These are phyloP conservation scores for Cystofilobasidium ferigula DNA, from an alignment of 768 basidiomycete species.

Conservation along the genomic window DNA sequence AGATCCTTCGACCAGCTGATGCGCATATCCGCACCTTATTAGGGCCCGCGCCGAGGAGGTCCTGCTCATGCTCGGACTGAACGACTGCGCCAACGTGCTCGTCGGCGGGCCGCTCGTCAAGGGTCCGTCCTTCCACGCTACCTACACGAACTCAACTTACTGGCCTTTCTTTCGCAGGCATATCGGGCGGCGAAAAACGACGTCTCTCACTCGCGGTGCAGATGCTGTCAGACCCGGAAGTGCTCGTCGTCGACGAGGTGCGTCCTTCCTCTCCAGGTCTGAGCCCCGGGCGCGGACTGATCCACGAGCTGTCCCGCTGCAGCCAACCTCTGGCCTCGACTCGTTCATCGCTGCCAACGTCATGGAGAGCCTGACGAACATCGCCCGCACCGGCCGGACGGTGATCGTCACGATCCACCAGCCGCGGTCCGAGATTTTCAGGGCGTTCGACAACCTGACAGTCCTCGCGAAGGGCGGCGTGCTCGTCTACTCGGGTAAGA, in stretches of 20 bases:
- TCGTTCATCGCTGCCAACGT: constrained; percentile 43
- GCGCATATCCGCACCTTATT: background rate
- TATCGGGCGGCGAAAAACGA: constrained; percentile 47
- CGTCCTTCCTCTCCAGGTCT: background rate
- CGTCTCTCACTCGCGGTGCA: constrained; percentile 44
- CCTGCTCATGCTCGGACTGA: constrained; percentile 43
- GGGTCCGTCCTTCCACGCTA: background rate
- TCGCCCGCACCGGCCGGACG: constrained; percentile 42
- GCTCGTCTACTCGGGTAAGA: constrained; percentile 32
- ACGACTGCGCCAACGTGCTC: constrained; percentile 44
- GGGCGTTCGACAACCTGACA: constrained; percentile 36
- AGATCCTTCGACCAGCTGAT: background rate
- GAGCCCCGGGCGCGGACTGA: too few species aligned
- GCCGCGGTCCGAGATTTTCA: constrained; percentile 38
- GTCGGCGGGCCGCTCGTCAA: constrained; percentile 42
- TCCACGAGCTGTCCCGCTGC: too few species aligned
- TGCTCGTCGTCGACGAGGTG: constrained; percentile 39
- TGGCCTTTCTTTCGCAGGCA: constrained; percentile 37
- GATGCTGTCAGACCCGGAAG: constrained; percentile 41
- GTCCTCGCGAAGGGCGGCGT: constrained; percentile 37
- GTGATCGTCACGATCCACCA: constrained; percentile 42
- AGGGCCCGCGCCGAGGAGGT: constrained; percentile 44
- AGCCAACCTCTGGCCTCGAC: constrained; percentile 42
- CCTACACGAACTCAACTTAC: background rate
- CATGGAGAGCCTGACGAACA: constrained; percentile 42